These are phyloP conservation scores for Neurospora tetraspora DNA, from an alignment of 495 filamentous ascomycete genomes.

Conservation along the genomic window DNA sequence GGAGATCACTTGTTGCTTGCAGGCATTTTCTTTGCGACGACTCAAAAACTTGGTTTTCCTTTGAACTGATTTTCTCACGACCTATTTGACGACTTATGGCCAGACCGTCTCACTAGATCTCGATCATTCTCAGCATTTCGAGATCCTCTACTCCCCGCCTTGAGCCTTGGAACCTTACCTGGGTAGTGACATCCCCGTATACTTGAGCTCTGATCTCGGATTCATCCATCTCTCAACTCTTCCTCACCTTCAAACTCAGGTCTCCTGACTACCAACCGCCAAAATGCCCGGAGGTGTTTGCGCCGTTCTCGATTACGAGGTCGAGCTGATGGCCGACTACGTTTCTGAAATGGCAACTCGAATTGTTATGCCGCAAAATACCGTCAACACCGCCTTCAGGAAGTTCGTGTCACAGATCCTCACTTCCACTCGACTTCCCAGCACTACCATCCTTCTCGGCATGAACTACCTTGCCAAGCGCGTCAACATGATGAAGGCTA, in stretches of 20 bases:
- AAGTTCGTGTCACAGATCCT: constrained; percentile 94
- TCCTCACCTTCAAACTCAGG: neutral
- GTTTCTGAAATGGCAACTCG: constrained; percentile 85
- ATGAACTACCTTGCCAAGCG: constrained; percentile 82
- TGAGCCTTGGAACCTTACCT: constrained; percentile 25
- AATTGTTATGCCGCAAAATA: constrained; percentile 59
- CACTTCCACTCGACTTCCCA: constrained; percentile 87
- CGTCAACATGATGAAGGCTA: constrained; percentile 59
- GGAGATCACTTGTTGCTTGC: neutral
- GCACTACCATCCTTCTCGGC: constrained; percentile 87
- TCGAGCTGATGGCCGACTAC: constrained; percentile 97
- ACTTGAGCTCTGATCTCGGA: neutral
- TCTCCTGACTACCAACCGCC: constrained; percentile 10
- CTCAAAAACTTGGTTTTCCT: neutral
- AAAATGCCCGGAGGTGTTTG: constrained; percentile 77
- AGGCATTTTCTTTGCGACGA: neutral
- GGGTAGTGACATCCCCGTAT: neutral
- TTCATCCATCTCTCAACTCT: neutral
- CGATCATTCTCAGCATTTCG: constrained; percentile 13
- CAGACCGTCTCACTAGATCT: constrained; percentile 31
- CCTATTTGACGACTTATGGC: constrained; percentile 27
- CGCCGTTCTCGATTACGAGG: constrained; percentile 94
- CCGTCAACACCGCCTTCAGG: constrained; percentile 68
- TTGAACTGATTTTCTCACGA: neutral
- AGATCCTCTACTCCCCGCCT: constrained; percentile 24